Conservation (phyloP, 345 rosid species). For the Carallia pectinifolia region DNA sequence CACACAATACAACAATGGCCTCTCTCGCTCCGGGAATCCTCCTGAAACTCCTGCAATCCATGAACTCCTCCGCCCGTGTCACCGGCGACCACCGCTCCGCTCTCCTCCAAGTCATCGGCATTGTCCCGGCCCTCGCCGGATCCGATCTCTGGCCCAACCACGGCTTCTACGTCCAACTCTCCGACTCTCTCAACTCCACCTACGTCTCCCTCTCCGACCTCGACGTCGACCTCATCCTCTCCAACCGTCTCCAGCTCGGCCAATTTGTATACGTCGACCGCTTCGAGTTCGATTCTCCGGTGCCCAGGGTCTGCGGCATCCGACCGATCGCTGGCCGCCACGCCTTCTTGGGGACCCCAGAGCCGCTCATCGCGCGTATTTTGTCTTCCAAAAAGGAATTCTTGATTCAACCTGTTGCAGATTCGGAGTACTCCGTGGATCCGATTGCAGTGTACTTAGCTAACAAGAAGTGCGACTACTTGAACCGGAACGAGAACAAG, state of each 20-base stretch:
- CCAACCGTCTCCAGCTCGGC: constrained; percentile 91
- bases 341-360: constrained; percentile 78
- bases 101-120: constrained; percentile 85
- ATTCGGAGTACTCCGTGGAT: constrained; percentile 65
- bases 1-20: constrained; percentile 50
- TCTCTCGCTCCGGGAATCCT: constrained; percentile 79
- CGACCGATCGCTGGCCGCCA: constrained; percentile 94
- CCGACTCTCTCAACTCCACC: constrained; percentile 95
- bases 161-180: constrained; percentile 91
- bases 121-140: constrained; percentile 89
- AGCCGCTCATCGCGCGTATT: constrained; percentile 73
- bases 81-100: constrained; percentile 95
- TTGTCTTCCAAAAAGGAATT: constrained; percentile 69
- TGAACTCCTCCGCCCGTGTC: constrained; percentile 70
- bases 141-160: constrained; percentile 92
- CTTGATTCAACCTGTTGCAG: constrained; percentile 80
- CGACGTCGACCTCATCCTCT: constrained; percentile 83
- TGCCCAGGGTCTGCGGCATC: constrained; percentile 72
- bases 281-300: constrained; percentile 71
- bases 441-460: constrained; percentile 73
- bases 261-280: constrained; percentile 89
- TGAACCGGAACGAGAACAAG: background rate
- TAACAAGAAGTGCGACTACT: constrained; percentile 37
- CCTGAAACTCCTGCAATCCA: constrained; percentile 82
- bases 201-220: constrained; percentile 89